A percentile compares a stretch with the other conserved stretches of the same genome.
Conservation (phyloP, 202 grass and related monocot species). For the Schoenoplectus triqueter region DNA sequence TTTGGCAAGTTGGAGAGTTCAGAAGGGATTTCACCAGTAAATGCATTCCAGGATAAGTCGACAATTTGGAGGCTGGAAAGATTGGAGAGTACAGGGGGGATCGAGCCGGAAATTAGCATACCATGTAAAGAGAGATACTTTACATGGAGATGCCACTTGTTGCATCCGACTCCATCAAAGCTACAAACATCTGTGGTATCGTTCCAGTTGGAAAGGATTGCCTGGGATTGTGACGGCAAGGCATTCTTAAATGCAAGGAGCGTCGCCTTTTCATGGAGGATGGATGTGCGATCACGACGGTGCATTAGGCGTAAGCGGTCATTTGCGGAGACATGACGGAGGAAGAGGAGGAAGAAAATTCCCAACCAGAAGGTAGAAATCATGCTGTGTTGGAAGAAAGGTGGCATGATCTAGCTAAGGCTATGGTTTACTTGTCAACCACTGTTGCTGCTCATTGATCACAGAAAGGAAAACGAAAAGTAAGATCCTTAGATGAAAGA, state of each 20-base stretch:
- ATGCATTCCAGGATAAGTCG: constrained; percentile 44
- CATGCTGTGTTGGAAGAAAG: constrained; percentile 37
- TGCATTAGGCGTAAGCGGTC: not conserved
- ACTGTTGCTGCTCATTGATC: constrained; percentile 30
- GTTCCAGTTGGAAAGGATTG: constrained; percentile 63
- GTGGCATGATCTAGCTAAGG: constrained; percentile 41
- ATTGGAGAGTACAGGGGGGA: constrained; percentile 45
- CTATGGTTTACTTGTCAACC: constrained; percentile 41
- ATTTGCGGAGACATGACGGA: constrained; percentile 30
- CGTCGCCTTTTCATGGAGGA: constrained; percentile 50
- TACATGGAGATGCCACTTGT: constrained; percentile 55
- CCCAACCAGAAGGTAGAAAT: constrained; percentile 42
- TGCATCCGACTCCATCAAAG: constrained; percentile 59
- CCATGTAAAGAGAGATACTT: constrained; percentile 24
- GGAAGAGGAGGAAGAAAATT: constrained; percentile 41
- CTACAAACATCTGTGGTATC: constrained; percentile 63
- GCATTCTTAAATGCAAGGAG: constrained; percentile 64
- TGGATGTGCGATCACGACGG: constrained; percentile 1
- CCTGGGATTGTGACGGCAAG: constrained; percentile 34
- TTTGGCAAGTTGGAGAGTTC: constrained; percentile 57
- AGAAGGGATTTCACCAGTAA: constrained; percentile 54
- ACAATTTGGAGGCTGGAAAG: constrained; percentile 42
- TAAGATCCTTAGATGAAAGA: constrained; percentile 15
- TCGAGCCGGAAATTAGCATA: constrained; percentile 40
- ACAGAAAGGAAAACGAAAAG: constrained; percentile 11